A percentile compares a stretch with the other conserved stretches of the same genome.
Conservation (phyloP, 805 yeast species). For the Komagataella kurtzmanii region DNA sequence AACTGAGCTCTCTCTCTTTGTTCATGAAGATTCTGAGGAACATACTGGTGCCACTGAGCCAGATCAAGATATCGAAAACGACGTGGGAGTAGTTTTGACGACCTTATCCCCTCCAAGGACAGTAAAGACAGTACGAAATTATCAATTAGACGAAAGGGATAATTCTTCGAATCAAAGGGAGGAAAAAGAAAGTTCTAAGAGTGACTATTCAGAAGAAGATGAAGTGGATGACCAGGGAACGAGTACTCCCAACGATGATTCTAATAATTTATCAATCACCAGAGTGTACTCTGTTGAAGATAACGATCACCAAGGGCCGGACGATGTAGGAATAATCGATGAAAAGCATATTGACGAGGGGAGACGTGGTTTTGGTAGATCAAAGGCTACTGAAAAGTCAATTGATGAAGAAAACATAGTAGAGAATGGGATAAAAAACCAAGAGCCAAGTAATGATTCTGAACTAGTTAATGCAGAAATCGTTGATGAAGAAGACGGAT, state of each 20-base stretch:
- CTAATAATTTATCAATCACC: not conserved
- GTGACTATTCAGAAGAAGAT: not conserved
- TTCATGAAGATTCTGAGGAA: not conserved
- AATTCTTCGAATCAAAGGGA: not conserved
- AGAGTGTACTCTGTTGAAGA: not conserved
- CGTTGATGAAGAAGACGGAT: not conserved
- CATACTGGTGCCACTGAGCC: not conserved
- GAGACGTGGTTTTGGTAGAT: slow-evolving; percentile 2
- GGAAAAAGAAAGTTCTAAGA: slow-evolving; percentile 5
- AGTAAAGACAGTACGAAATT: not conserved
- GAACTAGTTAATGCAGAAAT: slow-evolving; percentile 1
- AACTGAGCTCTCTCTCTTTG: not conserved
- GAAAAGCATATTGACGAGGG: not conserved
- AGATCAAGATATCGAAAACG: not conserved
- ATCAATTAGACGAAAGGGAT: not conserved
- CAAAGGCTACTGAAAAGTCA: not conserved
- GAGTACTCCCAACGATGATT: not conserved
- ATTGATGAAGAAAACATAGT: not conserved
- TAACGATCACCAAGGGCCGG: slow-evolving; percentile 2
- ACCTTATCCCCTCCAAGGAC: not conserved
- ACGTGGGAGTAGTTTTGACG: not conserved
- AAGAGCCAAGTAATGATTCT: not conserved
- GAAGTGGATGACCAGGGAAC: not conserved
- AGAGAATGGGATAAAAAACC: not conserved
- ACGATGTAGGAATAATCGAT: slow-evolving; percentile 1